Conservation (phyloP, 2,329 filamentous ascomycete species). For the Fusarium penzigii region DNA sequence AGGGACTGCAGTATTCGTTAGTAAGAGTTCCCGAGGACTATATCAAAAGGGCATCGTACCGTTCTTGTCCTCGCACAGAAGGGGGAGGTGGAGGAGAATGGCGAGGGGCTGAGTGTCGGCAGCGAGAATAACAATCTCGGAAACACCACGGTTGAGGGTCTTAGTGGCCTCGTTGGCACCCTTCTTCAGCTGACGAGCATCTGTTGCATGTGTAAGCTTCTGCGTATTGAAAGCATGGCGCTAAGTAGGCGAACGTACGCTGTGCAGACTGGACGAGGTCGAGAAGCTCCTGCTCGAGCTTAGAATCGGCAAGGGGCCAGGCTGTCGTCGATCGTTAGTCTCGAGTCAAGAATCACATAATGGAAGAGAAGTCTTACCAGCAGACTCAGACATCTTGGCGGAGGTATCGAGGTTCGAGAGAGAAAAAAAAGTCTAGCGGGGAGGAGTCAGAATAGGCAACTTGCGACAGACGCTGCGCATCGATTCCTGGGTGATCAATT, state of each 20-base stretch:
- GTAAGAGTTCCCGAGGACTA: slow-evolving; percentile 12
- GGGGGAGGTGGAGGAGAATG: slow-evolving; percentile 85
- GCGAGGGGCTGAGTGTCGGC: slow-evolving; percentile 86
- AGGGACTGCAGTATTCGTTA: slow-evolving; percentile 31
- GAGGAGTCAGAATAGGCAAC: slow-evolving; percentile 14
- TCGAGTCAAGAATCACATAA: neutral
- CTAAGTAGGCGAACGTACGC: slow-evolving; percentile 36
- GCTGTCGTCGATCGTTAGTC: slow-evolving; percentile 43
- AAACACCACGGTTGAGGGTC: slow-evolving; percentile 86
- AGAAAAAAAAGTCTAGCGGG: slow-evolving; percentile 10
- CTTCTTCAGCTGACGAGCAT: slow-evolving; percentile 82
- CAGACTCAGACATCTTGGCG: slow-evolving; percentile 30
- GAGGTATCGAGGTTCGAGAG: slow-evolving; percentile 14
- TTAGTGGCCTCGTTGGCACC: slow-evolving; percentile 74
- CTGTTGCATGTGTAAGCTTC: slow-evolving; percentile 13
- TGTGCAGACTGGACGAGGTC: slow-evolving; percentile 74
- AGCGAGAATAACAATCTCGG: slow-evolving; percentile 85
- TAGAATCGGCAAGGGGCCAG: slow-evolving; percentile 72
- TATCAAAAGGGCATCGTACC: slow-evolving; percentile 17
- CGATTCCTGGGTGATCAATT: neutral
- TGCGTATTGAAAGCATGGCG: neutral
- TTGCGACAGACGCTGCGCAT: neutral
- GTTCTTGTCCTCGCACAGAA: slow-evolving; percentile 82
- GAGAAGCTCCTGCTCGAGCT: slow-evolving; percentile 78
- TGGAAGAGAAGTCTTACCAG: slow-evolving; percentile 18